Conservation (phyloP, 2,329 filamentous ascomycete species). For the Aspergillus sp. region DNA sequence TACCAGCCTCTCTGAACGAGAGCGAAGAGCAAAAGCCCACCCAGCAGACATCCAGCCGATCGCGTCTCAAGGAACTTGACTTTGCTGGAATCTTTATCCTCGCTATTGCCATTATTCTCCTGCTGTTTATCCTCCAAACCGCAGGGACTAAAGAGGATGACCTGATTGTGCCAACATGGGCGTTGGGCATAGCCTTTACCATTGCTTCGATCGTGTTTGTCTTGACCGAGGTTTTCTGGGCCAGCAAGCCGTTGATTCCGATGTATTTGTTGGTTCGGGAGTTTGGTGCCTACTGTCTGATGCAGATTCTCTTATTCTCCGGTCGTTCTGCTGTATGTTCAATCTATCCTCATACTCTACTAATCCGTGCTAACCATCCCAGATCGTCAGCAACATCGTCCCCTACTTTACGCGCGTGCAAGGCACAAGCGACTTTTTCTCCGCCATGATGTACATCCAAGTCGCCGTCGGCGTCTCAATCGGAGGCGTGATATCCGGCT, state of each 20-base stretch:
- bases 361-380: not conserved
- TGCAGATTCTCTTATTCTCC: slow-evolving; percentile 8
- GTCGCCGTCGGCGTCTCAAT: slow-evolving; percentile 5
- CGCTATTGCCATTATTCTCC: slow-evolving; percentile 1
- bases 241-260: slow-evolving; percentile 13
- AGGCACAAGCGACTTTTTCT: slow-evolving; percentile 7
- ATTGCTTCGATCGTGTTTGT: not conserved
- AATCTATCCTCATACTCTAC: not conserved
- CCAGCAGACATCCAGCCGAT: not conserved
- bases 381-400: slow-evolving; percentile 8
- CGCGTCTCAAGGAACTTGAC: slow-evolving; percentile 4
- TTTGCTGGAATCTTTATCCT: slow-evolving; percentile 8
- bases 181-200: not conserved
- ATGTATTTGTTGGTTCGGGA: slow-evolving; percentile 5
- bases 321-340: slow-evolving; percentile 10
- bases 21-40: not conserved
- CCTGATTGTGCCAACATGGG: not conserved
- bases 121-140: slow-evolving; percentile 5
- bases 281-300: slow-evolving; percentile 7
- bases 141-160: not conserved
- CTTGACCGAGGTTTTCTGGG: slow-evolving; percentile 11
- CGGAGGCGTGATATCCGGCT: slow-evolving; percentile 5
- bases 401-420: slow-evolving; percentile 15
- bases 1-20: slow-evolving; percentile 4
- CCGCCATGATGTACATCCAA: slow-evolving; percentile 6